Conservation (phyloP, 2,329 filamentous ascomycete genomes). For the Zasmidium citrigriseum region DNA sequence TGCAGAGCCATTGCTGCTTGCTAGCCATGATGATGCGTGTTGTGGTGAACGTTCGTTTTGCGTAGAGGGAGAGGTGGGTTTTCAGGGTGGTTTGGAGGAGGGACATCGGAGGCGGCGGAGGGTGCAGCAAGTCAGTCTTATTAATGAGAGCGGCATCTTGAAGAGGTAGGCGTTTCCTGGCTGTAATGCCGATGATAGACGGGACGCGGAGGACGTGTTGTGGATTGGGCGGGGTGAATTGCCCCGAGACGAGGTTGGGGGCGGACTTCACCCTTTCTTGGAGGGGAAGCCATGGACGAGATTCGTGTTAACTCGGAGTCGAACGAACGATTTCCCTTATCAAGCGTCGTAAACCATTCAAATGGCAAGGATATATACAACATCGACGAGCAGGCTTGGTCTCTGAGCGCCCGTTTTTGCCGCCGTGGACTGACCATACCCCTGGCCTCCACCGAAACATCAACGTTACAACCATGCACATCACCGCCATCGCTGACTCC, state of each 20-base stretch:
- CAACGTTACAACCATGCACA: too few relatives aligned
- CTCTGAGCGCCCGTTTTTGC: too few relatives aligned
- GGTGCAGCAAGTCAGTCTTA: neutral
- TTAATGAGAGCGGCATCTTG: neutral
- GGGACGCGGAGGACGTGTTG: neutral
- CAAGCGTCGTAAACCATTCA: too few relatives aligned
- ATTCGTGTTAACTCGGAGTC: neutral
- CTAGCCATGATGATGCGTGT: constrained; percentile 29
- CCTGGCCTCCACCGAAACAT: too few relatives aligned
- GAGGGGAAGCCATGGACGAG: neutral
- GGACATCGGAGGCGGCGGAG: neutral
- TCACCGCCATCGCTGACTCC: too few relatives aligned
- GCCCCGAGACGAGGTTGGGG: neutral
- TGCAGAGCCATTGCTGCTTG: constrained; percentile 54
- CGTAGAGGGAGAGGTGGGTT: neutral
- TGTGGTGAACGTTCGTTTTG: constrained; percentile 22
- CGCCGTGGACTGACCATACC: too few relatives aligned
- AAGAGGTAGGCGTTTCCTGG: neutral
- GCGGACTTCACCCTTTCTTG: neutral
- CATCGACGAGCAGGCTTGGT: too few relatives aligned
- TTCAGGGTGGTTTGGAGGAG: constrained; percentile 1
- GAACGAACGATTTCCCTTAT: neutral
- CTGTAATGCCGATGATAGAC: neutral
- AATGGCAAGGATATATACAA: too few relatives aligned
- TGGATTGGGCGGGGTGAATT: neutral